Percentiles rank a stretch among this genome's conserved stretches.
Evolutionary conservation across 2,329 filamentous ascomycete genomes (phyloP).

Genomic region (Talaromyces amestolkiae): DNA sequence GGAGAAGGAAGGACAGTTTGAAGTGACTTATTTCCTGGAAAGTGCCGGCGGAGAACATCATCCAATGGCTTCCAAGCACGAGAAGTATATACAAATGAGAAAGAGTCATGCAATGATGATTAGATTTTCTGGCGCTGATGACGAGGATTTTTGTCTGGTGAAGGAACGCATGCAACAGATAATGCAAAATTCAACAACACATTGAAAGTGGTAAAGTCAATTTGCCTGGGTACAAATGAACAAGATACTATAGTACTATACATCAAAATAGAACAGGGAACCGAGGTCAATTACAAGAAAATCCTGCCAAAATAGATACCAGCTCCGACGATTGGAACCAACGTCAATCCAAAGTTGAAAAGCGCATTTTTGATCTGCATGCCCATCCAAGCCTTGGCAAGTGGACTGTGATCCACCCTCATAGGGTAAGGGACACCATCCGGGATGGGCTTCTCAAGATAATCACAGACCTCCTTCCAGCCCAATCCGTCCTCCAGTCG

Average conservation of each 20-base stretch:
- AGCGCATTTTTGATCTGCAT: neutral
- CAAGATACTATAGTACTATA: neutral
- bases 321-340: neutral
- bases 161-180: neutral
- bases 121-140: conserved; percentile 3
- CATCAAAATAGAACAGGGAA: neutral
- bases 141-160: conserved; percentile 10
- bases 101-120: conserved; percentile 19
- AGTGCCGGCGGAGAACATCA: neutral
- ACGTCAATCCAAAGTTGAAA: neutral
- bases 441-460: neutral
- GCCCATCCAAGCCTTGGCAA: neutral
- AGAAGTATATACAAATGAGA: neutral
- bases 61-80: neutral
- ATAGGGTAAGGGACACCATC: neutral
- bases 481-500: neutral
- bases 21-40: conserved; percentile 15
- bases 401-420: neutral
- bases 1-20: conserved; percentile 1
- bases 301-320: neutral
- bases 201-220: neutral
- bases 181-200: neutral
- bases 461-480: neutral
- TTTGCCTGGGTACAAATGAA: neutral
- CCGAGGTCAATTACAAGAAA: neutral